Evolutionary conservation across 116 monocot genomes (phyloP).

Genomic region (Papilionanthe hybrid): DNA sequence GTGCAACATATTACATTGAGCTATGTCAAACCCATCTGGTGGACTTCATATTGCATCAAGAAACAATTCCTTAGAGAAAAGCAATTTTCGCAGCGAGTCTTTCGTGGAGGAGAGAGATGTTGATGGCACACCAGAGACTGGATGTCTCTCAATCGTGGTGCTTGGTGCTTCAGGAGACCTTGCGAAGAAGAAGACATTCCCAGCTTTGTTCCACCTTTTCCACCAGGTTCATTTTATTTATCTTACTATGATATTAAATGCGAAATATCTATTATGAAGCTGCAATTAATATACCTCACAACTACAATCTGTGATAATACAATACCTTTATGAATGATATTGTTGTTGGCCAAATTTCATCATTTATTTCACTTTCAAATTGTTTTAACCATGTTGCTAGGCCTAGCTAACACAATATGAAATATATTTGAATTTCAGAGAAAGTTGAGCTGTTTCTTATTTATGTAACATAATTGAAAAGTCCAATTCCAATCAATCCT

Average conservation of each 20-base stretch:
- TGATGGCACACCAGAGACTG: conserved; percentile 40
- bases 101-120: conserved; percentile 42
- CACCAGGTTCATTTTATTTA: conserved; percentile 49
- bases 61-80: conserved; percentile 20
- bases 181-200: conserved; percentile 98
- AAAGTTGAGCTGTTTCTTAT: too few relatives aligned
- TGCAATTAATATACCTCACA: not conserved
- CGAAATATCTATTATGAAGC: not conserved
- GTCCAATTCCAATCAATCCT: too few relatives aligned
- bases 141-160: conserved; percentile 81
- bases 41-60: conserved; percentile 18
- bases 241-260: not conserved
- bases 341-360: not conserved
- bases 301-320: not conserved
- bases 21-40: conserved; percentile 29
- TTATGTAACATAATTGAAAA: too few relatives aligned
- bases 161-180: conserved; percentile 98
- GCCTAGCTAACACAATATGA: too few relatives aligned
- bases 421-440: too few relatives aligned
- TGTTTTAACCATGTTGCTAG: too few relatives aligned
- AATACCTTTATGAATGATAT: not conserved
- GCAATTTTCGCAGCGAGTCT: conserved; percentile 32
- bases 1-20: not conserved
- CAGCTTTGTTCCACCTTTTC: conserved; percentile 87
- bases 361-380: too few relatives aligned